Percentiles rank a stretch among this genome's conserved stretches.
Conservation (phyloP, 257 asterid genomes). For the Parsonsia alboflavescens region DNA sequence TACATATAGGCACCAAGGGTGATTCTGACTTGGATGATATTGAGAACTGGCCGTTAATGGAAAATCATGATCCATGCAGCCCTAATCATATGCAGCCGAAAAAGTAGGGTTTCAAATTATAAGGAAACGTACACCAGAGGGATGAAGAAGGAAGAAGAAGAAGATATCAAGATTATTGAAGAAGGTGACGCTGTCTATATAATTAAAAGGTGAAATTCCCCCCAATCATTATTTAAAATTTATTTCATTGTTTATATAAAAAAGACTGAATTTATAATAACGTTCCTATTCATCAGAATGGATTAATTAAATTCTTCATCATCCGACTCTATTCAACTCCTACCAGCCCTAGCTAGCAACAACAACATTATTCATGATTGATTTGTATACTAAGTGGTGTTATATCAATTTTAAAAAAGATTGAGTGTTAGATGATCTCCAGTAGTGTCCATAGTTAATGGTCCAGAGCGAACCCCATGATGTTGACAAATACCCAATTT, state of each 20-base stretch:
- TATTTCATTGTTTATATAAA: too few species aligned
- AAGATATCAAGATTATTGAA: neutral
- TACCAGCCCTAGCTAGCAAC: too few species aligned
- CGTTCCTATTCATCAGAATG: too few species aligned
- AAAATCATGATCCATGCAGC: neutral
- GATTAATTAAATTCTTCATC: too few species aligned
- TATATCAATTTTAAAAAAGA: neutral
- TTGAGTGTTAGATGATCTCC: neutral
- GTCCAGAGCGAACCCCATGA: constrained; percentile 4
- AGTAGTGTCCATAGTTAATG: neutral
- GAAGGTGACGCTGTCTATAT: neutral
- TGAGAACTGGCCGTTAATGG: constrained; percentile 31
- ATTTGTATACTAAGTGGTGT: neutral
- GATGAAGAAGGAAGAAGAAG: neutral
- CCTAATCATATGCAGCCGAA: neutral
- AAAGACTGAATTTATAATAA: too few species aligned
- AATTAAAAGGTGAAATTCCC: neutral
- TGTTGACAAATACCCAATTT: neutral
- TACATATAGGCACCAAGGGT: constrained; percentile 43
- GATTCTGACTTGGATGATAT: constrained; percentile 35
- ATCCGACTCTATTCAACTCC: neutral
- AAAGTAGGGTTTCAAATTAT: neutral
- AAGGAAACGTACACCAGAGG: neutral
- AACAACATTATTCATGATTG: too few species aligned
- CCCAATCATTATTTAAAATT: too few species aligned